Percentiles rank a stretch among this genome's conserved stretches.
phyloP scores from a whole-genome alignment of 2,329 filamentous ascomycete genomes.

The Aspergillus glaucus region DNA sequence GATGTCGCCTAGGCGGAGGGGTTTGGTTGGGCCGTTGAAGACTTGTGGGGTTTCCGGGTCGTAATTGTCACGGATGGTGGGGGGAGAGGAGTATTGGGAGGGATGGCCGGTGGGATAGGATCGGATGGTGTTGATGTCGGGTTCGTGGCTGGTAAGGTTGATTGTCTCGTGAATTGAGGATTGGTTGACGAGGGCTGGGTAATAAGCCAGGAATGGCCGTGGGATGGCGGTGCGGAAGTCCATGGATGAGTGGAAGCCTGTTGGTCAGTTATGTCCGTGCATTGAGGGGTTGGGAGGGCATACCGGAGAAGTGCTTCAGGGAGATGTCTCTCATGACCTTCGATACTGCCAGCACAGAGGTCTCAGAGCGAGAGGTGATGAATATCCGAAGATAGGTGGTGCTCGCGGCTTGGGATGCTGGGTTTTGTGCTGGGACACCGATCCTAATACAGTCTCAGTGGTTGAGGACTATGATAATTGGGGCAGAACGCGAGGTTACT shows the following conservation, averaged over 20 bases:
- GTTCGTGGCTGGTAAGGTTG: slow-evolving; percentile 12
- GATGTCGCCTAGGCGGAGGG: slow-evolving; percentile 38
- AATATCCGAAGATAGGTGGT: slow-evolving; percentile 45
- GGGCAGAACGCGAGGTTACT: slow-evolving; percentile 15
- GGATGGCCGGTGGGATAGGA: slow-evolving; percentile 14
- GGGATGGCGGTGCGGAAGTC: slow-evolving; percentile 39
- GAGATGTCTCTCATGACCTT: slow-evolving; percentile 28
- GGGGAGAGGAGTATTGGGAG: slow-evolving; percentile 4
- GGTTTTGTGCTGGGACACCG: slow-evolving; percentile 34
- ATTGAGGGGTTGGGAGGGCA: not conserved
- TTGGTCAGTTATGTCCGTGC: not conserved
- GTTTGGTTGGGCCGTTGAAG: slow-evolving; percentile 22
- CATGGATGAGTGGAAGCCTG: slow-evolving; percentile 38
- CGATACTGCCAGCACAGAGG: slow-evolving; percentile 22
- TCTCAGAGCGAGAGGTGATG: slow-evolving; percentile 29
- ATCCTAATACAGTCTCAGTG: slow-evolving; percentile 17
- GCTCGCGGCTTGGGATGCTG: slow-evolving; percentile 34
- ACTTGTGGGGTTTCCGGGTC: slow-evolving; percentile 11
- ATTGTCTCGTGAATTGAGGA: slow-evolving; percentile 21
- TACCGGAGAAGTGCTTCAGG: slow-evolving; percentile 41
- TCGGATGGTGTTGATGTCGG: not conserved
- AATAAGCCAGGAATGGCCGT: slow-evolving; percentile 37
- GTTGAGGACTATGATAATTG: not conserved
- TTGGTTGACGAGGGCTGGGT: slow-evolving; percentile 32
- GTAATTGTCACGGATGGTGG: slow-evolving; percentile 12